Evolutionary conservation across 768 basidiomycete species (phyloP), one percentile per base, ranked within the genome.

Genomic region (Leccinum rimulosum): DNA sequence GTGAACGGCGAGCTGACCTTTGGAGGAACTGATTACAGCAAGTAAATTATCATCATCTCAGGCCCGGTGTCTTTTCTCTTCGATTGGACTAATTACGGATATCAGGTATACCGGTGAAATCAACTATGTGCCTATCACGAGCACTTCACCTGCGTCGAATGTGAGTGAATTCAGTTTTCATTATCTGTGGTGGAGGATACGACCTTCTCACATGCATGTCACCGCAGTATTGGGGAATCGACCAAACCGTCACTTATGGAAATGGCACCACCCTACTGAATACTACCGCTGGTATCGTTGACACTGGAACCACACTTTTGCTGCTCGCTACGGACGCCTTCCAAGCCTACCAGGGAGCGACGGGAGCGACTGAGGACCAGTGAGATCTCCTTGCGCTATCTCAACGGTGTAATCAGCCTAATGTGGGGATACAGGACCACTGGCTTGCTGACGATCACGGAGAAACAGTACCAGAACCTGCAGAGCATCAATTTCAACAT

Each of bases 251-350:
- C 45, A 70, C 72, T 25, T 81, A 79, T 52, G 77, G 75, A 28
- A 50, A 61, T 14, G 53, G 47, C 8, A 73, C 73, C 3, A 66
- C 69, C 30, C 69, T 83, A 27, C 62, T 78, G 28, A 45, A 65
- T 25, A 61, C 56, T 35, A 75, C 76, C 45, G 67, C 80, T 2
- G 82, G 82, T 15, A 82, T 83, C 61, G 78, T 83, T 33, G 82
- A 45, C 1, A 83, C 66, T 28, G 79, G 82, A 50, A 82, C 84
- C 35, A 83, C 84, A 12, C 72, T 84, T 36, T 66, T 85, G 8
- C 73, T 86, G 54, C 68, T 86, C 55, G 83, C 84, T 10, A 82
- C 82, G 50, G 83, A 85, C 58, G 82, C 83, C 6, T 87, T 85
- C 76, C 67, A 80, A 52, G 73, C 72, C 12, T 88, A 87, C 66